These are phyloP conservation scores for Sextonia rubra DNA, from an alignment of 164 flowering plant species.

Conservation along the genomic window DNA sequence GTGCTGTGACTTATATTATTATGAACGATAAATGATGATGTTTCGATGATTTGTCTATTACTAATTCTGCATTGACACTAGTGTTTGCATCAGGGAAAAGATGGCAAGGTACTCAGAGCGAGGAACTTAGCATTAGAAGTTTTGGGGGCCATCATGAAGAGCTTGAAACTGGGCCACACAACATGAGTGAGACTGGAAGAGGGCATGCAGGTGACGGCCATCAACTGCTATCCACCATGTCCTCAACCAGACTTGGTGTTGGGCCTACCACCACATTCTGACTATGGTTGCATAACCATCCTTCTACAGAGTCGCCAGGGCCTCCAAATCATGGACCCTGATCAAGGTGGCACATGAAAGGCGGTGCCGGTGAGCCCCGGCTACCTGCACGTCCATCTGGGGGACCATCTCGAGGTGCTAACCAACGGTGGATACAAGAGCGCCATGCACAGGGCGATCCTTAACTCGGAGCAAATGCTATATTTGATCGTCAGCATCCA, in stretches of 20 bases:
- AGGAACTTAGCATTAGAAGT: conserved; percentile 31
- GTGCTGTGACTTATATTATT: no score
- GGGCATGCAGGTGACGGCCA: conserved; percentile 46
- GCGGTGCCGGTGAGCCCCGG: conserved; percentile 25
- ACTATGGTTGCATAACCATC: conserved; percentile 44
- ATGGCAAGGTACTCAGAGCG: conserved; percentile 41
- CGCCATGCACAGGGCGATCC: conserved; percentile 37
- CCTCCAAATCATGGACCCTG: conserved; percentile 31
- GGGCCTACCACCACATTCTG: conserved; percentile 60
- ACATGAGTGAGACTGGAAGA: conserved; percentile 25
- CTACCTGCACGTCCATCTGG: conserved; percentile 42
- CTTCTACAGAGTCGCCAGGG: conserved; percentile 44
- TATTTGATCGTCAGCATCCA: conserved; percentile 42
- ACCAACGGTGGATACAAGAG: conserved; percentile 53
- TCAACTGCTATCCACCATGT: conserved; percentile 53
- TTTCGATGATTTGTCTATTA: no score
- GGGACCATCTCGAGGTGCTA: conserved; percentile 52
- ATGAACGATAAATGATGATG: no score
- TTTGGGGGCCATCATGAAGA: conserved; percentile 36
- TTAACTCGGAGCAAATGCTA: conserved; percentile 14
- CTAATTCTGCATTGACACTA: no score
- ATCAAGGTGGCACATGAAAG: conserved; percentile 27
- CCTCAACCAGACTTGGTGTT: conserved; percentile 32
- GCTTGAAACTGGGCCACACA: conserved; percentile 36
- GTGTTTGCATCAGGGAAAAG: conserved; percentile 15